Evolutionary conservation across 352 stramenopile species (phyloP).

Genomic region (Pythium oligandrum): DNA sequence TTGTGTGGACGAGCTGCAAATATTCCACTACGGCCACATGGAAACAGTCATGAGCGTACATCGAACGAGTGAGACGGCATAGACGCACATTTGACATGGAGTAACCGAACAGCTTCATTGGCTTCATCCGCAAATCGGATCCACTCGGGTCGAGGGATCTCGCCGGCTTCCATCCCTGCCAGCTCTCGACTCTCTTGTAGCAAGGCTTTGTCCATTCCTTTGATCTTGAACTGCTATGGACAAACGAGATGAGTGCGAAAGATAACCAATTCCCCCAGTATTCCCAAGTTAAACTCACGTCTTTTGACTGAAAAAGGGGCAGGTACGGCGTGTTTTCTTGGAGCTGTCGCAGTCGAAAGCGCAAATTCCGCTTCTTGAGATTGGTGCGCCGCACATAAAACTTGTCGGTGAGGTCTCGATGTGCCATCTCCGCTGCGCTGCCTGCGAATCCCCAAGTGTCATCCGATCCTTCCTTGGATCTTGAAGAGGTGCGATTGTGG

Average conservation of each 20-base stretch:
- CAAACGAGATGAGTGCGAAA: no score
- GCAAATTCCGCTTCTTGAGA: slow-evolving; percentile 49
- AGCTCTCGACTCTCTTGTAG: slow-evolving; percentile 55
- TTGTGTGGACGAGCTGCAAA: slow-evolving; percentile 69
- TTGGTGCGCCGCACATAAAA: slow-evolving; percentile 38
- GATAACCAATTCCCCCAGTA: no score
- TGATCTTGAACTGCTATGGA: slow-evolving; percentile 34
- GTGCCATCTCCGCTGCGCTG: slow-evolving; percentile 31
- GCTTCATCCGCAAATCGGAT: slow-evolving; percentile 52
- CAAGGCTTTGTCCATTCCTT: slow-evolving; percentile 57
- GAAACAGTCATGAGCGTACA: not conserved
- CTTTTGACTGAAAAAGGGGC: slow-evolving; percentile 48
- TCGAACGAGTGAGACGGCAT: not conserved
- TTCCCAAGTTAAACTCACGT: slow-evolving; percentile 18
- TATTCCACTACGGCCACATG: slow-evolving; percentile 52
- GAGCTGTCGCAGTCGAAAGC: slow-evolving; percentile 49
- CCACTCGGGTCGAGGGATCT: slow-evolving; percentile 49
- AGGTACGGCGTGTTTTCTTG: slow-evolving; percentile 35
- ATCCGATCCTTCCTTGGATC: slow-evolving; percentile 18
- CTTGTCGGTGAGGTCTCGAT: slow-evolving; percentile 50
- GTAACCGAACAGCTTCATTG: slow-evolving; percentile 57
- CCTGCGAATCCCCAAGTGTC: not conserved
- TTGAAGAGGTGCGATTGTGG: slow-evolving; percentile 35
- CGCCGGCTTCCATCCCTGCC: slow-evolving; percentile 18
- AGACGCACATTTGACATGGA: slow-evolving; percentile 64